Percentiles rank a stretch among this genome's conserved stretches.
These are phyloP conservation scores for Helichrysum umbraculigerum DNA, from an alignment of 129 eudicot species.

Conservation along the genomic window DNA sequence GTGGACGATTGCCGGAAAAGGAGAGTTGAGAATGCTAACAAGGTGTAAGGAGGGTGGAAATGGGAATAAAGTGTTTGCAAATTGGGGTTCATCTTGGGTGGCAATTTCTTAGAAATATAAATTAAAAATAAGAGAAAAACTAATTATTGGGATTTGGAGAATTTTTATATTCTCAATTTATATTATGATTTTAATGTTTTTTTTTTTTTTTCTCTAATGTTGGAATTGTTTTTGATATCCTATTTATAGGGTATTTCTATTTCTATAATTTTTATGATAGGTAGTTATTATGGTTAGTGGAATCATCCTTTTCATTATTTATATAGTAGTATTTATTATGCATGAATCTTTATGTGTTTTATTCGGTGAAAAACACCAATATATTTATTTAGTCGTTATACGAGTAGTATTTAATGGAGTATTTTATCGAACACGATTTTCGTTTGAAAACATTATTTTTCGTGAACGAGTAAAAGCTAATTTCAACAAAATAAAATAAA, in stretches of 20 bases:
- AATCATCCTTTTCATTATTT: neutral
- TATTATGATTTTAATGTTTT: slow-evolving; percentile 26
- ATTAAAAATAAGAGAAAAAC: neutral
- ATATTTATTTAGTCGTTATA: no score
- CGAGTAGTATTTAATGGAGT: neutral
- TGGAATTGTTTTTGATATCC: slow-evolving; percentile 38
- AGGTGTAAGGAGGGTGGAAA: slow-evolving; percentile 66
- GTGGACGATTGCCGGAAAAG: slow-evolving; percentile 36
- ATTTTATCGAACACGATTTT: neutral
- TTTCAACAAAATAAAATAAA: no score
- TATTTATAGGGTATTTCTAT: slow-evolving; percentile 43
- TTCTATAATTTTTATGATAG: slow-evolving; percentile 23
- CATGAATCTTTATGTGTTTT: neutral
- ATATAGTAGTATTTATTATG: no score
- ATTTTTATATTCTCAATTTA: slow-evolving; percentile 14
- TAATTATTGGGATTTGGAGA: slow-evolving; percentile 15
- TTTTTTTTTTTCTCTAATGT: neutral
- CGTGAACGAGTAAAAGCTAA: neutral
- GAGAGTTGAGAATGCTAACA: slow-evolving; percentile 38
- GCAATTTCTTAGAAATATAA: slow-evolving; percentile 53
- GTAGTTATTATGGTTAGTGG: slow-evolving; percentile 41
- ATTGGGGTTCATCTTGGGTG: slow-evolving; percentile 58
- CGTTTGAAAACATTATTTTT: neutral
- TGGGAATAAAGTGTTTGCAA: slow-evolving; percentile 59
- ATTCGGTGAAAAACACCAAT: no score